These are phyloP conservation scores for Cercophora scortea DNA, from an alignment of 495 filamentous ascomycete genomes.

Conservation along the genomic window DNA sequence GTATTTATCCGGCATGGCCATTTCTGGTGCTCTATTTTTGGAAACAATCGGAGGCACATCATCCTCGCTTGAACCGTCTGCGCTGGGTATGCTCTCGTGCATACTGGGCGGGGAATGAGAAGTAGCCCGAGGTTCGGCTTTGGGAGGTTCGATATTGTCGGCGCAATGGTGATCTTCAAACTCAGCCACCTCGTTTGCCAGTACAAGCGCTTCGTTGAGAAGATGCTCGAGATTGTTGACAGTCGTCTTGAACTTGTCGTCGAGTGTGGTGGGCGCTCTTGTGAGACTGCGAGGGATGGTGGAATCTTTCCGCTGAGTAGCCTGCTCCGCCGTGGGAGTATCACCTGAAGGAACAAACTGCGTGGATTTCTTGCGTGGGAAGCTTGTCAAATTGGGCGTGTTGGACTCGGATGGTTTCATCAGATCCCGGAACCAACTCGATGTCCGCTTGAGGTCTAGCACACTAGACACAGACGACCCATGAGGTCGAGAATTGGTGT, in stretches of 20 bases:
- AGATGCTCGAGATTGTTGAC: conserved; percentile 39
- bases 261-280: conserved; percentile 9
- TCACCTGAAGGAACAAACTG: background rate
- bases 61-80: conserved; percentile 10
- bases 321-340: background rate
- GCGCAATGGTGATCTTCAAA: conserved; percentile 10
- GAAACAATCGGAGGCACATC: background rate
- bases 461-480: conserved; percentile 2
- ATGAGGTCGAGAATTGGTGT: background rate
- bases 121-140: conserved; percentile 4
- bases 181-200: conserved; percentile 32
- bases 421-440: conserved; percentile 16
- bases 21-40: background rate
- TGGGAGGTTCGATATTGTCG: conserved; percentile 3
- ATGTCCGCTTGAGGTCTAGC: conserved; percentile 7
- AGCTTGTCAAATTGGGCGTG: conserved; percentile 10
- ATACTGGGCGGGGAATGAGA: conserved; percentile 7
- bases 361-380: conserved; percentile 1
- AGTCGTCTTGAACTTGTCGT: conserved; percentile 22
- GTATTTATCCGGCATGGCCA: background rate
- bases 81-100: conserved; percentile 9
- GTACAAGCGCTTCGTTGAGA: conserved; percentile 34
- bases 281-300: conserved; percentile 1
- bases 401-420: conserved; percentile 13
- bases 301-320: background rate